A percentile compares a stretch with the other conserved stretches of the same genome.
Evolutionary conservation across 768 basidiomycete species (phyloP).

Genomic region (Collybia nuda): DNA sequence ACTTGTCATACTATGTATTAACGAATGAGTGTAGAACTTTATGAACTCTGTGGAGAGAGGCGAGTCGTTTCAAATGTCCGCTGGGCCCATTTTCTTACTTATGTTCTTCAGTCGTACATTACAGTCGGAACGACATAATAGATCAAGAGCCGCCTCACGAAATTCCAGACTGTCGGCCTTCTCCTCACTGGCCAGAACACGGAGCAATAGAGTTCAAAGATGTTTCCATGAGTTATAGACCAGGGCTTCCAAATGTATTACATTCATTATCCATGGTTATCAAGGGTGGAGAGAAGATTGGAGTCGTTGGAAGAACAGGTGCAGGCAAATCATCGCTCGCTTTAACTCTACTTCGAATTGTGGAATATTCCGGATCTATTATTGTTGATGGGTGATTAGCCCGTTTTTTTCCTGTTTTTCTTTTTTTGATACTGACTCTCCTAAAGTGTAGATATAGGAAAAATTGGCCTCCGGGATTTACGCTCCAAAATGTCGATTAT

Average conservation of each 20-base stretch:
- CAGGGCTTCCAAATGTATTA: slow-evolving; percentile 71
- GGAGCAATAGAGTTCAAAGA: slow-evolving; percentile 66
- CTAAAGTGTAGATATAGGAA: slow-evolving; percentile 60
- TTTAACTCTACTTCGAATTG: slow-evolving; percentile 64
- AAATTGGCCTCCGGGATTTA: slow-evolving; percentile 64
- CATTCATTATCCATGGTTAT: slow-evolving; percentile 63
- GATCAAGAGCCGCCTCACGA: slow-evolving; percentile 68
- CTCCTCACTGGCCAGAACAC: slow-evolving; percentile 58
- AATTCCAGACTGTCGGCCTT: slow-evolving; percentile 52
- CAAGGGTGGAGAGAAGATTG: slow-evolving; percentile 70
- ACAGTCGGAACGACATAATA: slow-evolving; percentile 48
- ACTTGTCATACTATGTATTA: background rate
- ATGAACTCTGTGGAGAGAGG: slow-evolving; percentile 68
- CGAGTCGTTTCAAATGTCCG: slow-evolving; percentile 13
- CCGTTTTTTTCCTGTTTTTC: background rate
- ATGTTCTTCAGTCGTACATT: slow-evolving; percentile 45
- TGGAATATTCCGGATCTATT: slow-evolving; percentile 67
- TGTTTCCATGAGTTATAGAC: slow-evolving; percentile 61
- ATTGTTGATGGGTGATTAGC: slow-evolving; percentile 55
- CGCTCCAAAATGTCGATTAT: slow-evolving; percentile 62
- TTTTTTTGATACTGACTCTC: slow-evolving; percentile 10
- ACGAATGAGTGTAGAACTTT: slow-evolving; percentile 44
- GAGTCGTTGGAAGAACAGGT: slow-evolving; percentile 67
- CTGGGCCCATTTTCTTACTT: background rate
- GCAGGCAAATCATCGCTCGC: slow-evolving; percentile 66